Conservation (phyloP, 768 basidiomycete species). For the Myochromella boudieri region DNA sequence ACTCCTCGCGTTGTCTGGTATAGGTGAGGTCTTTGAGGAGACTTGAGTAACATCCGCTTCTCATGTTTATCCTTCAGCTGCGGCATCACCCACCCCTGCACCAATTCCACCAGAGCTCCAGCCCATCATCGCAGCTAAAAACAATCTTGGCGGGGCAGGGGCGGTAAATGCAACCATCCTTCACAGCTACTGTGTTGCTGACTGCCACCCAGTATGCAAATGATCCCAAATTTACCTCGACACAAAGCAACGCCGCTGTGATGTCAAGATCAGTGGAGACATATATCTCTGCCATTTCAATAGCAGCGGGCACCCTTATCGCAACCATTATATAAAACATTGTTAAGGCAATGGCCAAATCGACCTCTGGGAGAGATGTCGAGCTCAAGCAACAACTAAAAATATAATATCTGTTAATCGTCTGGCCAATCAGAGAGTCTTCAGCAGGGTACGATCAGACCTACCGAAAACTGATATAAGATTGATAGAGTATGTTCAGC, state of each 20-base stretch:
- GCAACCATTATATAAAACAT: not conserved
- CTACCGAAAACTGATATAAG: not conserved
- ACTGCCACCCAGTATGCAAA: not conserved
- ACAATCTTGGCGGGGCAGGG: constrained; percentile 21
- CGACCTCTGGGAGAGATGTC: too few species aligned
- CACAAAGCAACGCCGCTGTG: not conserved
- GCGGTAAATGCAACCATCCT: not conserved
- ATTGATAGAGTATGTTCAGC: not conserved
- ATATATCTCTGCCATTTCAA: constrained; percentile 3
- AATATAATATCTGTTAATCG: too few species aligned
- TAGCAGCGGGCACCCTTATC: constrained; percentile 3
- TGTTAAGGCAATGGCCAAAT: too few species aligned
- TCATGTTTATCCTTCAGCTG: not conserved
- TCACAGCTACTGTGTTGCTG: not conserved
- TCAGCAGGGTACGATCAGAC: too few species aligned
- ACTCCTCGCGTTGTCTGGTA: constrained; percentile 1
- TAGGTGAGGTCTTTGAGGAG: too few species aligned
- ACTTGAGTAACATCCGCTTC: not conserved
- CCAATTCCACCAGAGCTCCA: constrained; percentile 23
- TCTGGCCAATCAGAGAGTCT: too few species aligned
- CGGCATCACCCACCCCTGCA: constrained; percentile 8
- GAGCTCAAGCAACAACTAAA: too few species aligned
- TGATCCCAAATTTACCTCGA: constrained; percentile 8
- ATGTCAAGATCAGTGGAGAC: too few species aligned
- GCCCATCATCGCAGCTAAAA: constrained; percentile 24